Base-by-base conservation (phyloP, 768 basidiomycete genomes). In the Rhodosporidiobolus sp. region DNA sequence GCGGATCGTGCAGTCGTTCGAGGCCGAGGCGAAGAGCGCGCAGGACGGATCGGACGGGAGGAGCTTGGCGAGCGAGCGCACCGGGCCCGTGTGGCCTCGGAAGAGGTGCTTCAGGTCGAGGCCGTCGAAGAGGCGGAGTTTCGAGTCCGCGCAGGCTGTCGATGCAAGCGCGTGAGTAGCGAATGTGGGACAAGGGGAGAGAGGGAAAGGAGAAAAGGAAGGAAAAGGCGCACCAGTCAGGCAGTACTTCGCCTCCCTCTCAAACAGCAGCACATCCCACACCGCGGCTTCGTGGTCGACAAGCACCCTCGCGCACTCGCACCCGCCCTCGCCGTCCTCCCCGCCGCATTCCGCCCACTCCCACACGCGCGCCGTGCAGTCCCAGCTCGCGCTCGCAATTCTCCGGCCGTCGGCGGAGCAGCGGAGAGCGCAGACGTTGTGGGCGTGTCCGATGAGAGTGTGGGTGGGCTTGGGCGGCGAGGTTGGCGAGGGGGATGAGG, bases 1-100 rank as follows among this genome's bases (percentile, higher is more conserved):
- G 58, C 89, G 90, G 73, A 99, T 90, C 81, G 94, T 89, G 76
- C 95, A 90, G 80, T 98, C 95, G 77, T 98, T 97, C 22, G 90
- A 91, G 76, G 91, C 94, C 34, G 92, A 94, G 52, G 91, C 95
- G 80, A 99, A 99, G 11, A 93, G 91, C 72, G 43, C 30, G 4
- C 66, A 68, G 43, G 28, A 49, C 7, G 57, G 32, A n/a, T 92
- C 87, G 79, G 93, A 90, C 7, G 89, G 88, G 24, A 67, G 35
- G 4, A 94, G 83, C 56, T 90, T 80, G 4, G 89, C 87, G 43
- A 99, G 82, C 8, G 89, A 89, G 73, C 96, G 88, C 14, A 99
- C 95, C 0, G 54, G 92, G 0, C 94, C 94, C 69, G 85, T 86
- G 81, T 99, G 96, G 2, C 94, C 95, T 45, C 85, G 84, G 79